Percentiles rank a stretch among this genome's conserved stretches.
Conservation (phyloP, 2,329 filamentous ascomycete species). For the Colletotrichum sp. region DNA sequence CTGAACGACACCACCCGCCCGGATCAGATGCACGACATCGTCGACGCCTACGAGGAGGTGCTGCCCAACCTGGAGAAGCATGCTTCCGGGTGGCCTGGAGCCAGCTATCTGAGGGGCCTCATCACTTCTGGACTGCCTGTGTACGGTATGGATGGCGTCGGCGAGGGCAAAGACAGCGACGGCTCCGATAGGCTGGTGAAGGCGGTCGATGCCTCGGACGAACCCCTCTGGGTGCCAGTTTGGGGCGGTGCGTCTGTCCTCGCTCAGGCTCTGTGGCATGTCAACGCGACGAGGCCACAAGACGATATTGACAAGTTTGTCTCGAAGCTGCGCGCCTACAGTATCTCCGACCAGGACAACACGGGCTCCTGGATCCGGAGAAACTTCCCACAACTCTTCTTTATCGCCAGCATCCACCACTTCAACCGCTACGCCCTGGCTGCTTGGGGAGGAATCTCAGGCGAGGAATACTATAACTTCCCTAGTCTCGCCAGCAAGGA, state of each 20-base stretch:
- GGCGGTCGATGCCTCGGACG: slow-evolving; percentile 38
- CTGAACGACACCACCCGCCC: slow-evolving; percentile 33
- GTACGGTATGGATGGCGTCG: neutral
- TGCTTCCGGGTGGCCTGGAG: neutral
- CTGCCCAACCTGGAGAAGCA: slow-evolving; percentile 37
- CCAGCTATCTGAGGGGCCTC: neutral
- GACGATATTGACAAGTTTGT: slow-evolving; percentile 36
- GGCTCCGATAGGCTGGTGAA: slow-evolving; percentile 37
- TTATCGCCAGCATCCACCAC: slow-evolving; percentile 53
- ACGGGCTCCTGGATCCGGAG: slow-evolving; percentile 55
- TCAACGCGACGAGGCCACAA: slow-evolving; percentile 34
- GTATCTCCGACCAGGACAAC: slow-evolving; percentile 60
- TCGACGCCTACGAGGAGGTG: slow-evolving; percentile 40
- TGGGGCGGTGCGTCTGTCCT: slow-evolving; percentile 57
- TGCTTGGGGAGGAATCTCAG: slow-evolving; percentile 55
- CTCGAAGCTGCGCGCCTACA: slow-evolving; percentile 46
- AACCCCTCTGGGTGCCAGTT: slow-evolving; percentile 51
- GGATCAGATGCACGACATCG: slow-evolving; percentile 37
- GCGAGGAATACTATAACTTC: slow-evolving; percentile 50
- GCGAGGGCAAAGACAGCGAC: slow-evolving; percentile 34
- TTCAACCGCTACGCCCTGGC: slow-evolving; percentile 55
- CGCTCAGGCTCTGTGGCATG: slow-evolving; percentile 47
- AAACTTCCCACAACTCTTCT: slow-evolving; percentile 53
- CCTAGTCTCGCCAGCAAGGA: slow-evolving; percentile 49
- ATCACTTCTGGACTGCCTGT: neutral